Evolutionary conservation across 1,139 yeast species (phyloP), one percentile per base, ranked within the genome.

Genomic region (Diutina mesorugosa): DNA sequence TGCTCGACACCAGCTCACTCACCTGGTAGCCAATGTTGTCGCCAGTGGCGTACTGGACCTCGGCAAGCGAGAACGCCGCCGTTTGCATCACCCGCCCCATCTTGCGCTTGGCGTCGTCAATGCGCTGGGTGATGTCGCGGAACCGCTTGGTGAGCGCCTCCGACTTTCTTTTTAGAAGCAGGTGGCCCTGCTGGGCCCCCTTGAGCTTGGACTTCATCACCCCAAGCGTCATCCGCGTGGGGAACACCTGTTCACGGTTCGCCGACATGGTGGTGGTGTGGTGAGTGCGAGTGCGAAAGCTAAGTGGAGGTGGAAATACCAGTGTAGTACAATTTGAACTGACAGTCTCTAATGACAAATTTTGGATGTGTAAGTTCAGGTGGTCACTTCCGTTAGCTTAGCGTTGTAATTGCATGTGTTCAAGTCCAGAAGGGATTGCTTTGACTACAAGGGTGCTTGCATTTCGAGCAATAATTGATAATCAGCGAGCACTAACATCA

Each of bases 51-150:
- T 93, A 93, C 56, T 93, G 87, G 55, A 93, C 98, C 69, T 93
- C 99, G 1, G 99, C 98, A 64, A 93, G 79, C 12, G 98, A 91
- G 69, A 93, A 93, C 0, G 98, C 95, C 1, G 99, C 99, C 0
- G 96, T 88, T 69, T 93, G 99, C 98, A 93, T 93, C 51, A 93
- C 97, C 62, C 95, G 79, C 55, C 98, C 99, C 99, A 93, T 93
- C 76, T 91, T 93, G 64, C 93, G 83, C 72, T 93, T 93, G 56
- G 98, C 90, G 63, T 91, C 97, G 69, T 93, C 97, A 67, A 93
- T 93, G 69, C 97, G 77, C 68, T 82, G 87, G 46, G 98, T 90
- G 66, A 93, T 93, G 63, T 93, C 99, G 70, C 99, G 84, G 73
- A 93, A 93, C 66, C 99, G 79, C 69, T 91, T 90, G 50, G 99